Base-by-base conservation (phyloP, 352 stramenopile species). In the Phytophthora palmivora region DNA sequence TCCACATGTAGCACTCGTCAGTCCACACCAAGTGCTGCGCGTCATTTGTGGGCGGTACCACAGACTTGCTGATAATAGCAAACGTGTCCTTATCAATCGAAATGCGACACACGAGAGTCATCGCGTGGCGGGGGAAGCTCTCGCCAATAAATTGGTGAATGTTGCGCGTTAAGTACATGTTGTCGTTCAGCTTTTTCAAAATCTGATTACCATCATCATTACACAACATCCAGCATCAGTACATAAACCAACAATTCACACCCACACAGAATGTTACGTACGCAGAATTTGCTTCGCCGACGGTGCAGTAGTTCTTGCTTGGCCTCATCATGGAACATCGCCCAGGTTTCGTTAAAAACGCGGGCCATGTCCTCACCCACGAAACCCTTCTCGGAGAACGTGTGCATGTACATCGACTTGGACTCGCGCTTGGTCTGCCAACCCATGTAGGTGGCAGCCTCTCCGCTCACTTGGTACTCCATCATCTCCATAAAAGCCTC, bases 111-210 rank as follows among this genome's bases (percentile, higher is more conserved):
- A 94, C 80, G 10, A 94, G 75, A 24, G 79, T 90, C 80, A 94
- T 92, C 6, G 85, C 82, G 58, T 94, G 85, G 45, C 85, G 83
- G 37, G 85, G 84, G 55, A 94, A 94, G 70, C 83, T 92, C 67
- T 94, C 85, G 34, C 85, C 85, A 48, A 92, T 91, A 67, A 94
- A 94, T 62, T 94, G 85, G 67, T 94, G 85, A 63, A 94, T 94
- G 50, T 94, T 91, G 56, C 85, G 81, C 19, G 84, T 94, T 47
- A 94, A 59, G 60, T 89, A 90, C 82, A 92, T 92, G 67, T 88
- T 89, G 51, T 94, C 83, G 55, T 85, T 89, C 52, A 94, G 59
- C 67, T 94, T 94, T 49, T 89, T 92, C 24, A 94, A 62, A 55
- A 94, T 89, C 84, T 93, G 46, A 43, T 28, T 28, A 6, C n/a